These are phyloP conservation scores for Zygoascus bituminiphila DNA, from an alignment of 805 yeast species.

Conservation along the genomic window DNA sequence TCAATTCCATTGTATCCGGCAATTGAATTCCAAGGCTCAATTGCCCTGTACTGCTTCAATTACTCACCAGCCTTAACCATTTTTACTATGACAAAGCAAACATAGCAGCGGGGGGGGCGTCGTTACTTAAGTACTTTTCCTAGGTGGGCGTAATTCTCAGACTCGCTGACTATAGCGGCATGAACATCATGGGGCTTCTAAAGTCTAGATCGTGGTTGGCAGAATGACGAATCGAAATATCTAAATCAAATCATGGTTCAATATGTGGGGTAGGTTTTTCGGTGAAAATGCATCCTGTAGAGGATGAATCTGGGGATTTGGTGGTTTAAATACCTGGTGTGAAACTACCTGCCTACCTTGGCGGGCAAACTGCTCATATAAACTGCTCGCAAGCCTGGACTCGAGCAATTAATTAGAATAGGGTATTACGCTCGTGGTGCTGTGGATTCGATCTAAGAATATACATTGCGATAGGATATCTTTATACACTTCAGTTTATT, in stretches of 20 bases:
- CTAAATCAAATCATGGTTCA: too few relatives aligned
- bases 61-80: constrained; percentile 63
- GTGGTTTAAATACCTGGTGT: neutral
- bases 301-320: neutral
- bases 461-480: too few relatives aligned
- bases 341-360: neutral
- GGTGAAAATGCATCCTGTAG: neutral
- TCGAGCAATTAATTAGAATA: too few relatives aligned
- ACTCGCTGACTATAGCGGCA: neutral
- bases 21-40: too few relatives aligned
- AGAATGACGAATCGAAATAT: too few relatives aligned
- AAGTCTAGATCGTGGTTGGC: too few relatives aligned
- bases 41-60: neutral
- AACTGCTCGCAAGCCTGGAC: neutral
- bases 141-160: neutral
- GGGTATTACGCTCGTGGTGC: too few relatives aligned
- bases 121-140: neutral
- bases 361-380: neutral
- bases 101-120: neutral
- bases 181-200: neutral
- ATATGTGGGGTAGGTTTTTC: too few relatives aligned
- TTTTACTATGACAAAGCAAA: neutral
- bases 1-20: neutral
- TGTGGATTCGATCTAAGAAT: too few relatives aligned
- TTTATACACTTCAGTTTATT: too few relatives aligned